Evolutionary conservation across 495 filamentous ascomycete species (phyloP).

Genomic region (Collariella sp.): DNA sequence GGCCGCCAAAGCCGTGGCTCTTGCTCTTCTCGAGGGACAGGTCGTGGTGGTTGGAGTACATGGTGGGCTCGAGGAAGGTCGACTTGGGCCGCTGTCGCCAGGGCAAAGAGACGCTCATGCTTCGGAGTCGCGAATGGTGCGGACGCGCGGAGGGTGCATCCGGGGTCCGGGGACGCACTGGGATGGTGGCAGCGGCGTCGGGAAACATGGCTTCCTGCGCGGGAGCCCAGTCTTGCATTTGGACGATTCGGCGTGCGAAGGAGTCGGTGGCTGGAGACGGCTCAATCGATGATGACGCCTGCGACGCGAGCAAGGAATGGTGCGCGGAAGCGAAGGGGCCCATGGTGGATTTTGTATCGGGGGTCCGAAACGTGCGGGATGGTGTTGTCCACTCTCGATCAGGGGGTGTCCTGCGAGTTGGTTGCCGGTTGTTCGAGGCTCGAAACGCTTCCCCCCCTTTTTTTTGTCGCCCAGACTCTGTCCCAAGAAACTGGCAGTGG

Average conservation of each 20-base stretch:
- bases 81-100: slow-evolving; percentile 31
- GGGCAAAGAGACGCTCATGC: slow-evolving; percentile 32
- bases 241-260: slow-evolving; percentile 22
- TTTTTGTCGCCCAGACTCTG: not conserved
- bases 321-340: not conserved
- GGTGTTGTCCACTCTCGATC: not conserved
- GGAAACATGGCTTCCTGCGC: slow-evolving; percentile 24
- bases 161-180: slow-evolving; percentile 3
- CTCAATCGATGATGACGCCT: not conserved
- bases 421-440: not conserved
- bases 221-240: slow-evolving; percentile 30
- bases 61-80: slow-evolving; percentile 14
- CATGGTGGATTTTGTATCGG: slow-evolving; percentile 5
- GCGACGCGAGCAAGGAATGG: not conserved
- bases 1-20: slow-evolving; percentile 22
- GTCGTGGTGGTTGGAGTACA: slow-evolving; percentile 10
- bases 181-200: slow-evolving; percentile 5
- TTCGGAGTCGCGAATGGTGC: slow-evolving; percentile 19
- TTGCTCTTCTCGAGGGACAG: slow-evolving; percentile 26
- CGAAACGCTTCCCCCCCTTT: slow-evolving; percentile 1
- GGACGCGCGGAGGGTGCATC: slow-evolving; percentile 7
- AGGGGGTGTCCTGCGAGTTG: not conserved
- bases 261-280: slow-evolving; percentile 1
- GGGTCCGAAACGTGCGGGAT: not conserved
- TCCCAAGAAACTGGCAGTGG: no score